Percentiles rank a stretch among this genome's conserved stretches.
These are phyloP conservation scores for Thozetella sp. DNA, from an alignment of 495 filamentous ascomycete species.

Conservation along the genomic window DNA sequence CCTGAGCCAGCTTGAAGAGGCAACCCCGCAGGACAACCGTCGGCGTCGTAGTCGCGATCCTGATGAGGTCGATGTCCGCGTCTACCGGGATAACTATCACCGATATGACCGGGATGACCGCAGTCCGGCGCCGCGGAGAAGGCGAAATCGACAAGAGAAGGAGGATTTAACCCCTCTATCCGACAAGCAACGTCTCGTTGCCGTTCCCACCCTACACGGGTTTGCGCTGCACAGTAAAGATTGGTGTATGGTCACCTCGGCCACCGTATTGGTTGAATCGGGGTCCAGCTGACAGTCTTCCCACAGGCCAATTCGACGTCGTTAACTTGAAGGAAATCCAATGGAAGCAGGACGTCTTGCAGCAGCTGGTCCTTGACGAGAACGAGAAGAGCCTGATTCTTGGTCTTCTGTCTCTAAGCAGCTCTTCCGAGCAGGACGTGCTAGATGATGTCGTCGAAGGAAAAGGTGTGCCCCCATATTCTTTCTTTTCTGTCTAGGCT, in stretches of 20 bases:
- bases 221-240: slow-evolving; percentile 32
- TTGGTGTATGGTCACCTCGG: slow-evolving; percentile 27
- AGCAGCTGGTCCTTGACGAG: slow-evolving; percentile 43
- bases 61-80: no score
- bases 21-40: neutral
- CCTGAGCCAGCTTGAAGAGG: neutral
- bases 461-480: slow-evolving; percentile 38
- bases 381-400: slow-evolving; percentile 45
- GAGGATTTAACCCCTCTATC: no score
- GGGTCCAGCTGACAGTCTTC: no score
- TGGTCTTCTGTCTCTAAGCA: slow-evolving; percentile 32
- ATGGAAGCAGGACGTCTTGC: slow-evolving; percentile 50
- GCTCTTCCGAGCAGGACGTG: slow-evolving; percentile 34
- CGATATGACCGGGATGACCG: no score
- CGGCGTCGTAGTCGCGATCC: no score
- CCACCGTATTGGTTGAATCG: no score
- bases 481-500: no score
- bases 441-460: slow-evolving; percentile 46
- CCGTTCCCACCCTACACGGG: slow-evolving; percentile 26
- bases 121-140: no score
- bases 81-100: no score
- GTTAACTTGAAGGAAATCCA: slow-evolving; percentile 18
- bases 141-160: no score
- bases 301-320: neutral
- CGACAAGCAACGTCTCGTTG: slow-evolving; percentile 27